These are phyloP conservation scores for Nakazawaea peltata DNA, from an alignment of 805 yeast species.

Conservation along the genomic window DNA sequence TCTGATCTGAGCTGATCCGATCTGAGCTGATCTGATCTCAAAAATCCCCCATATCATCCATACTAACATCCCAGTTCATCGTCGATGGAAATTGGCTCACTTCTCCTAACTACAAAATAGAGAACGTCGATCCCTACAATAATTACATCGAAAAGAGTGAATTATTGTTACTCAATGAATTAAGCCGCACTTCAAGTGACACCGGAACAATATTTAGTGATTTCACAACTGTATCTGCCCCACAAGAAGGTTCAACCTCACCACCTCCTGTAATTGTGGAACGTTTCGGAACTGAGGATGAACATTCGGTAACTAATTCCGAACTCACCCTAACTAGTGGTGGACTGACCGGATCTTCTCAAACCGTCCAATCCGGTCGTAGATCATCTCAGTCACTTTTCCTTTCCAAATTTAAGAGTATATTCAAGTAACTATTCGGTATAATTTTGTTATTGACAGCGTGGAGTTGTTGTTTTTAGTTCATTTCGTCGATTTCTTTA, in stretches of 20 bases:
- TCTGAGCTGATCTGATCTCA: no score
- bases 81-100: conserved; percentile 64
- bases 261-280: conserved; percentile 8
- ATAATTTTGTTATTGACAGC: not conserved
- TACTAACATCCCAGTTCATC: conserved; percentile 49
- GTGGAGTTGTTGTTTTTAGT: not conserved
- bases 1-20: not conserved
- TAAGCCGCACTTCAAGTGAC: conserved; percentile 1
- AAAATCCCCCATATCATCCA: no score
- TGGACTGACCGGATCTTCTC: no score
- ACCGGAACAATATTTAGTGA: conserved; percentile 9
- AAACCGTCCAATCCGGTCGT: no score
- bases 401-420: not conserved
- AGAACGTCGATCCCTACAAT: conserved; percentile 6
- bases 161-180: not conserved
- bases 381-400: no score
- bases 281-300: conserved; percentile 3
- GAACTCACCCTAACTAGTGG: conserved; percentile 8
- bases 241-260: not conserved
- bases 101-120: conserved; percentile 15
- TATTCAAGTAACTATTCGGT: not conserved
- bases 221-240: conserved; percentile 8
- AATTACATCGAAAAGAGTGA: conserved; percentile 3
- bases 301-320: conserved; percentile 7
- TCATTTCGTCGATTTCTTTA: not conserved